phyloP scores from a whole-genome alignment of 202 grass and related monocot genomes.

The Setaria italica region DNA sequence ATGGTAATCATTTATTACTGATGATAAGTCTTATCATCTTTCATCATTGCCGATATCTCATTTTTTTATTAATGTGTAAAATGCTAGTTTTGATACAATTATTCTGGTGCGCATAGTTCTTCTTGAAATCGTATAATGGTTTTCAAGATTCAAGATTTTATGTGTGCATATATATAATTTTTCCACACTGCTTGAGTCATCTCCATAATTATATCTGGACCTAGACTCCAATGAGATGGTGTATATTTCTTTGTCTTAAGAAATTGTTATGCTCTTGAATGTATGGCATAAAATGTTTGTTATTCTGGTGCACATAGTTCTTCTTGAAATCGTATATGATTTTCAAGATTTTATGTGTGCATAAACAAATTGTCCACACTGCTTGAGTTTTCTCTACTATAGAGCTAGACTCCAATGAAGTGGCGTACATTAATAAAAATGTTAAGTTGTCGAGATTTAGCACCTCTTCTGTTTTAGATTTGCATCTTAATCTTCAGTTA shows the following conservation, averaged over 20 bases:
- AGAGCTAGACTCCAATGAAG: constrained; percentile 53
- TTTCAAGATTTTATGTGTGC: constrained; percentile 56
- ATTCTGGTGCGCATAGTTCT: constrained; percentile 61
- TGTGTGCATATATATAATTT: constrained; percentile 65
- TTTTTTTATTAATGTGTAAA: background rate
- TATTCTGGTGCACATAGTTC: constrained; percentile 52
- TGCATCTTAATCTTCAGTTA: background rate
- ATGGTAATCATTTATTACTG: background rate
- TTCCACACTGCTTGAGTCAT: constrained; percentile 61
- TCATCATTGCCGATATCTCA: background rate
- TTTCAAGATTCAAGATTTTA: constrained; percentile 65
- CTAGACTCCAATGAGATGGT: constrained; percentile 62
- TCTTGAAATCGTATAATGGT: constrained; percentile 56
- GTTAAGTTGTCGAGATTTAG: background rate
- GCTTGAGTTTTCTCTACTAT: constrained; percentile 56
- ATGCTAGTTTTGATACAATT: background rate
- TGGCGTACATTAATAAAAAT: constrained; percentile 23
- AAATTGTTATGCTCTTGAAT: background rate
- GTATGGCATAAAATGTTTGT: background rate
- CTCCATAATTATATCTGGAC: constrained; percentile 36
- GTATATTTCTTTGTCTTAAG: constrained; percentile 37
- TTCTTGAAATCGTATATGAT: constrained; percentile 51
- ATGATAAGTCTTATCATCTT: background rate
- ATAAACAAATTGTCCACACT: constrained; percentile 50
- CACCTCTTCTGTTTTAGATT: background rate